Base-by-base conservation (phyloP, 1,284 basidiomycete genomes). In the Trametes pubescens region DNA sequence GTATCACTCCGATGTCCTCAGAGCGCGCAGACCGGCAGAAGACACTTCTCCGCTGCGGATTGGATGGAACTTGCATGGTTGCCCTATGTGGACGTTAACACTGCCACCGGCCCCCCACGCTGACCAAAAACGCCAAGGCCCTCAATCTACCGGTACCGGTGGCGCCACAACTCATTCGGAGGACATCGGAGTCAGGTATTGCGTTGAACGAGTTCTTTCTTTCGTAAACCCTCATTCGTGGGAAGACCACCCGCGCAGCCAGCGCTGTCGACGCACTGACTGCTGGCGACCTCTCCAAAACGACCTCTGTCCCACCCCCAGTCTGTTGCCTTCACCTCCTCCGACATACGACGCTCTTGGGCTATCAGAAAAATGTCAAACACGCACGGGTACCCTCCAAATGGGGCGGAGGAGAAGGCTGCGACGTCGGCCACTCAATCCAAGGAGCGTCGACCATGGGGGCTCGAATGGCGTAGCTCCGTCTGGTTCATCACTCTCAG, bases 381-480 rank as follows among this genome's bases (percentile, higher is more conserved):
- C 32, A 29, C 43, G 13, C 54, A 56, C 29, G 43, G 22, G 4
- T 56, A 35, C 21, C 54, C 54, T 4, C 43, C 54, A 2, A 18
- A 9, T 21, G 26, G 32, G 2, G 9, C 22, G 5, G 24, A 9
- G 14, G 58, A 47, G 22, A 54, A 60, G 35, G 5, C 32, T 14
- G 4, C 44, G 22, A 11, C 29, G 3, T 4, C 32, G 16, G 24
- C 26, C 24, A 7, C 22, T 13, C 43, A 51, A 13, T 9, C 37
- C 26, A 21, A 37, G 21, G 26, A 32, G 22, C 44, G 38, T 18
- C 53, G 53, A 7, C 63, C 63, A 35, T 57, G 59, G 54, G 71
- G 69, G 14, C 53, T 70, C n/a, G 37, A 59, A 63, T 70, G 69
- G 68, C 60, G 71, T 14, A 71, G 65, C n/a, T 70, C 69, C 21